These are phyloP conservation scores for Hymenoscyphus occultus DNA, from an alignment of 2,329 filamentous ascomycete genomes.

Conservation along the genomic window DNA sequence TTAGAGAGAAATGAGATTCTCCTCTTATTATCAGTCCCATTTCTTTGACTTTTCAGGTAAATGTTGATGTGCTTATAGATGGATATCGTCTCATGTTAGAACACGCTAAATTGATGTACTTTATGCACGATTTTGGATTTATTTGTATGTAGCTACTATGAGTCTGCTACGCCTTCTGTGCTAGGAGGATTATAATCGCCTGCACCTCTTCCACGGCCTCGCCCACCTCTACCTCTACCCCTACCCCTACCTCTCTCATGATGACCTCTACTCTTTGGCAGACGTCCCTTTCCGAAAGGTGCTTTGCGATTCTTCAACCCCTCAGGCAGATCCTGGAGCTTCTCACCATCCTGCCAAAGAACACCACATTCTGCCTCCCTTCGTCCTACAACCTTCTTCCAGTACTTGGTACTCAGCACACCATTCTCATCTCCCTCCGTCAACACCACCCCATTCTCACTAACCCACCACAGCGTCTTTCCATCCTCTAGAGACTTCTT, in stretches of 20 bases:
- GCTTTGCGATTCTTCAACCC: constrained; percentile 52
- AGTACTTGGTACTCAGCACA: constrained; percentile 37
- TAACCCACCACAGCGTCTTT: constrained; percentile 70
- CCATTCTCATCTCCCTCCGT: constrained; percentile 52
- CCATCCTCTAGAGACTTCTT: constrained; percentile 59
- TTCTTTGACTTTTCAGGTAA: too few relatives aligned
- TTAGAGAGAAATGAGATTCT: not conserved
- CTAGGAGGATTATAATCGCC: not conserved
- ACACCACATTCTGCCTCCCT: constrained; percentile 54
- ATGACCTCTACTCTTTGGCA: constrained; percentile 24
- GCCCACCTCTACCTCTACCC: not conserved
- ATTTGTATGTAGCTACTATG: too few relatives aligned
- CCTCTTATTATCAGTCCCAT: not conserved
- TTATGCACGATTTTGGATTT: too few relatives aligned
- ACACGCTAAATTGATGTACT: too few relatives aligned
- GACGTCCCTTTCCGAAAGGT: constrained; percentile 39
- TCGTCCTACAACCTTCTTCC: constrained; percentile 66
- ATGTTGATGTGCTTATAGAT: too few relatives aligned
- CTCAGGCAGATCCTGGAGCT: constrained; percentile 64
- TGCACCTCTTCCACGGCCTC: not conserved
- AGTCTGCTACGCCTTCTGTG: too few relatives aligned
- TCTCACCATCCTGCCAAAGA: constrained; percentile 68
- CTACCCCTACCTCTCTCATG: constrained; percentile 27
- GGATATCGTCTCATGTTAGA: too few relatives aligned
- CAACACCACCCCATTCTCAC: constrained; percentile 74